These are phyloP conservation scores for Globisporangium paroecandrum DNA, from an alignment of 352 stramenopile species.

Conservation along the genomic window DNA sequence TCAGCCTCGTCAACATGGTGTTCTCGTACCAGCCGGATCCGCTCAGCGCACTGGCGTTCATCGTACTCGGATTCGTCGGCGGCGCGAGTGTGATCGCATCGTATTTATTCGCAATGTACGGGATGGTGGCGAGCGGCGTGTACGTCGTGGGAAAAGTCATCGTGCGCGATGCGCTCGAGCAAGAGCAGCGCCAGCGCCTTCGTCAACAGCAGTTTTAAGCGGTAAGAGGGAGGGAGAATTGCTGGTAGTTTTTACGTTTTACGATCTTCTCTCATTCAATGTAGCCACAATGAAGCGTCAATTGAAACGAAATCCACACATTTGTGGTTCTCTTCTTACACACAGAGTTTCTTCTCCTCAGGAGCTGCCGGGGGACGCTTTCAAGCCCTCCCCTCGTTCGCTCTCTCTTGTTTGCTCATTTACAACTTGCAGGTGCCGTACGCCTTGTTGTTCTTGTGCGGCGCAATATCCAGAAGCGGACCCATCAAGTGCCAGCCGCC, in stretches of 20 bases:
- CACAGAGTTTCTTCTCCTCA: neutral
- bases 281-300: neutral
- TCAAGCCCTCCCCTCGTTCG: neutral
- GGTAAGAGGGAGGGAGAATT: neutral
- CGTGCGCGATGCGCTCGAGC: slow-evolving; percentile 70
- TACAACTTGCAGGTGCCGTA: slow-evolving; percentile 67
- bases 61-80: slow-evolving; percentile 69
- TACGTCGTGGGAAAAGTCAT: slow-evolving; percentile 80
- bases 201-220: slow-evolving; percentile 26
- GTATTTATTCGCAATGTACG: slow-evolving; percentile 85
- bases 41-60: slow-evolving; percentile 67
- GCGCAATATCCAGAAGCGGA: slow-evolving; percentile 58
- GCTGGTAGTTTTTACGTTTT: neutral
- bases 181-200: slow-evolving; percentile 63
- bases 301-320: neutral
- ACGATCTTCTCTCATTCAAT: neutral
- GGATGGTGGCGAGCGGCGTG: slow-evolving; percentile 75
- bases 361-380: neutral
- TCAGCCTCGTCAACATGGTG: slow-evolving; percentile 80
- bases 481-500: slow-evolving; percentile 55
- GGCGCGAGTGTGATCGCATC: slow-evolving; percentile 77
- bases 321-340: neutral
- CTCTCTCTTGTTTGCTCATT: neutral
- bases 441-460: slow-evolving; percentile 61
- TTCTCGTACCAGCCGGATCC: slow-evolving; percentile 82